Evolutionary conservation across 1,284 basidiomycete species (phyloP).

Genomic region (Melampsora larici-populina): DNA sequence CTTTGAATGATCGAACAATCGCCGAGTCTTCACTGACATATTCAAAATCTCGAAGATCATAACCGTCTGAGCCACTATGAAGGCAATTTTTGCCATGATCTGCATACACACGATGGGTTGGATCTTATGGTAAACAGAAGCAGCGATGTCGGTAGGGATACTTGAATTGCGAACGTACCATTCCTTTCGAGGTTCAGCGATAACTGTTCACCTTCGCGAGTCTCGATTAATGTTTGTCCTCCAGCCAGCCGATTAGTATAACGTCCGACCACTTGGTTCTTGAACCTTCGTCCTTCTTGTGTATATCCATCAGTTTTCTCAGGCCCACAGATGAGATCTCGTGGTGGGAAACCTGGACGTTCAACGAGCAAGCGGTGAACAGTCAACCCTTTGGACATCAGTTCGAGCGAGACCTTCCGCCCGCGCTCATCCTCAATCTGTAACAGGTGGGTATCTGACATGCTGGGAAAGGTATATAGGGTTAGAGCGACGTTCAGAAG

Average conservation of each 20-base stretch:
- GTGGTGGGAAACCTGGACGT: not conserved
- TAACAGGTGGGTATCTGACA: not conserved
- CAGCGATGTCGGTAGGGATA: not conserved
- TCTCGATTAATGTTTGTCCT: slow-evolving; percentile 6
- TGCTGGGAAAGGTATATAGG: too few relatives aligned
- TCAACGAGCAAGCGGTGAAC: slow-evolving; percentile 22
- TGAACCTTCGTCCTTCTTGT: slow-evolving; percentile 32
- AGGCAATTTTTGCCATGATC: slow-evolving; percentile 13
- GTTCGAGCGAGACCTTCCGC: slow-evolving; percentile 1
- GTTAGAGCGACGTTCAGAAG: too few relatives aligned
- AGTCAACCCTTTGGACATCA: slow-evolving; percentile 17
- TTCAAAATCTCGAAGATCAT: slow-evolving; percentile 31
- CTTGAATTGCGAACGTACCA: not conserved
- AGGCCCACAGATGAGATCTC: slow-evolving; percentile 35
- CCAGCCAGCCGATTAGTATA: slow-evolving; percentile 36
- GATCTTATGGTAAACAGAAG: not conserved
- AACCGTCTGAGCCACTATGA: slow-evolving; percentile 21
- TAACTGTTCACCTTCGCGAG: not conserved
- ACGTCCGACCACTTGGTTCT: slow-evolving; percentile 35
- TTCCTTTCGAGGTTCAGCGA: slow-evolving; percentile 4
- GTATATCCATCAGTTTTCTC: not conserved
- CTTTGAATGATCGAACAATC: slow-evolving; percentile 23
- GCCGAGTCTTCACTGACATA: not conserved
- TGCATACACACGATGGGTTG: not conserved
- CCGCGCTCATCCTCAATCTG: slow-evolving; percentile 4